Evolutionary conservation across 225 moss, liverwort and hornwort genomes (phyloP).

Genomic region (Asterella californica): DNA sequence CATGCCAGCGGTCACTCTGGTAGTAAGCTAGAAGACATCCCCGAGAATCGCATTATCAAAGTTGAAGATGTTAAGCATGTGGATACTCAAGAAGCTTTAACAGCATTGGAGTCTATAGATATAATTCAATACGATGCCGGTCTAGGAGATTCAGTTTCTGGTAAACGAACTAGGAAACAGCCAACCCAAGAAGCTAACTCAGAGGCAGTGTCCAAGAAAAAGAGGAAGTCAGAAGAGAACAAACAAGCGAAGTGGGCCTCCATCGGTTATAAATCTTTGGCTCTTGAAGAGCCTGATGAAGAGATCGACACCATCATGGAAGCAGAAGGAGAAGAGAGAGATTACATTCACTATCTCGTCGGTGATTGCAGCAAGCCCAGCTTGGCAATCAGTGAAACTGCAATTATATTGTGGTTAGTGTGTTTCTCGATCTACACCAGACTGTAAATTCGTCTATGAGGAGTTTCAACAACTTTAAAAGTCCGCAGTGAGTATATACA

Average conservation of each 20-base stretch:
- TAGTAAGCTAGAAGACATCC: slow-evolving; percentile 5
- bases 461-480: too few species aligned
- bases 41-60: slow-evolving; percentile 19
- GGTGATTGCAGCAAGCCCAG: slow-evolving; percentile 80
- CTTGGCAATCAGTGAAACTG: slow-evolving; percentile 23
- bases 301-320: slow-evolving; percentile 23
- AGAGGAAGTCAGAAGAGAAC: slow-evolving; percentile 55
- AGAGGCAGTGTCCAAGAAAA: slow-evolving; percentile 50
- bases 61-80: slow-evolving; percentile 12
- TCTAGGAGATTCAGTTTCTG: slow-evolving; percentile 10
- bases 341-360: slow-evolving; percentile 61
- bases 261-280: slow-evolving; percentile 61
- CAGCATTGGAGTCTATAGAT: slow-evolving; percentile 23
- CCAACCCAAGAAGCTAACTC: slow-evolving; percentile 18
- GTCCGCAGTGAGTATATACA: too few species aligned
- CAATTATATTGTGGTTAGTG: slow-evolving; percentile 41
- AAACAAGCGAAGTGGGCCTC: slow-evolving; percentile 55
- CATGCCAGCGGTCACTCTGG: background rate
- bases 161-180: slow-evolving; percentile 37
- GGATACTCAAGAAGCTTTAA: slow-evolving; percentile 17
- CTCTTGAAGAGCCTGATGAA: slow-evolving; percentile 49
- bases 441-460: background rate
- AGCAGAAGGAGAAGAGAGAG: slow-evolving; percentile 23
- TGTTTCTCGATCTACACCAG: background rate
- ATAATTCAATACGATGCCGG: background rate